Conservation (phyloP, 2,329 filamentous ascomycete species). For the Emergomyces orientalis region DNA sequence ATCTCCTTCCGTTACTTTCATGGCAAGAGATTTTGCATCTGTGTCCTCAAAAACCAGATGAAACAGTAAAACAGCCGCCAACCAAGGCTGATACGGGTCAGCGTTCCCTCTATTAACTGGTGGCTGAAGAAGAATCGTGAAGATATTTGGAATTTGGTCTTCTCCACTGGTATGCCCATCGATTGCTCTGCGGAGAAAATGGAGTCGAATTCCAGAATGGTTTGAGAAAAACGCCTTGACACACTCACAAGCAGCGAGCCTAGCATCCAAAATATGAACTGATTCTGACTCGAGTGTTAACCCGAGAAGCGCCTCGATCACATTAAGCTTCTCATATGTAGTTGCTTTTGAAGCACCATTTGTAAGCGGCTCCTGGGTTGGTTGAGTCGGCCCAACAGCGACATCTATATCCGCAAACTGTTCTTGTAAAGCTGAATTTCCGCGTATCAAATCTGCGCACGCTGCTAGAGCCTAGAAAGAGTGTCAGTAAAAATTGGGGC, state of each 20-base stretch:
- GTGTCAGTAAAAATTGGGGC: constrained; percentile 5
- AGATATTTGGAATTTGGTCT: constrained; percentile 77
- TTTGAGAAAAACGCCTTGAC: constrained; percentile 86
- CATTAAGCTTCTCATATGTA: constrained; percentile 60
- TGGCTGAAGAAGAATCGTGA: constrained; percentile 69
- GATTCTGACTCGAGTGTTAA: constrained; percentile 62
- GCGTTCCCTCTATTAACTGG: constrained; percentile 50
- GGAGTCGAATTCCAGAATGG: constrained; percentile 68
- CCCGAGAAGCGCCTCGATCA: constrained; percentile 87
- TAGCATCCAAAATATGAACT: constrained; percentile 63
- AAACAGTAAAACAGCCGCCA: constrained; percentile 76
- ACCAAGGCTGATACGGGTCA: constrained; percentile 84
- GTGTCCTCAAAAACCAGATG: constrained; percentile 75
- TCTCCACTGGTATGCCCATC: constrained; percentile 69
- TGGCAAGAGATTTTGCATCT: constrained; percentile 67
- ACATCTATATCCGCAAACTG: constrained; percentile 82
- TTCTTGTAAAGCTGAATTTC: constrained; percentile 72
- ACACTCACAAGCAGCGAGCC: constrained; percentile 78
- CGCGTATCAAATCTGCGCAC: constrained; percentile 80
- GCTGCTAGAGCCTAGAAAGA: constrained; percentile 60
- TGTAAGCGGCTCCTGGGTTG: constrained; percentile 22
- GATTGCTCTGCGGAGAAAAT: constrained; percentile 82
- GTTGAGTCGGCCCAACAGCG: constrained; percentile 20
- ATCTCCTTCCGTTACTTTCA: constrained; percentile 80
- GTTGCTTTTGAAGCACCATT: constrained; percentile 36